Evolutionary conservation across 2,329 filamentous ascomycete species (phyloP), one percentile per base, ranked within the genome.

Genomic region (Chaetomiaceae sp.): DNA sequence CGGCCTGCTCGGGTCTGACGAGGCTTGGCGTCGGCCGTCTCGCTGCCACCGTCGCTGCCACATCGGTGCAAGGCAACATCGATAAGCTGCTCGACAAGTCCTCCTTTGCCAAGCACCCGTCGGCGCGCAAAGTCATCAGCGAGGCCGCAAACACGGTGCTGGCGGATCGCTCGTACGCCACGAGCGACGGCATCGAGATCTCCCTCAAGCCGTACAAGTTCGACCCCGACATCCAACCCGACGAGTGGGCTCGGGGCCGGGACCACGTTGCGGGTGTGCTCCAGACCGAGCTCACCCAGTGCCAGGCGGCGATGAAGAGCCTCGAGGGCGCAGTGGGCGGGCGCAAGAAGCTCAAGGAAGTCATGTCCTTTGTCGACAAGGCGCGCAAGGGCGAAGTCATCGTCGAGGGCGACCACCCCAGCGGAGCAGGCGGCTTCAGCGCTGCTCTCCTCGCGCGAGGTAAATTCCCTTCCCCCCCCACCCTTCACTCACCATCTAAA

Each of bases 151-250:
- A 89, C 0, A 86, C 83, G 21, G 97, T 99, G 47, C 73, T 99
- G 12, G 93, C 93, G 58, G 93, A 99, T 63, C 79, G 92, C 13
- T 96, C 95, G 57, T 97, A 96, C 71, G 93, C 92, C 69, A 99
- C 95, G 1, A 93, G 88, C 56, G 95, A 99, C 63, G 93, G 97
- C 70, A 88, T 99, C 1, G 93, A 99, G 68, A 97, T 97, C 65
- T 99, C 92, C 66, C 95, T 99, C 70, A 99, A 99, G 69, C 93
- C 95, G 0, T 99, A 92, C 75, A 99, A 99, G 66, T 97, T 92
- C 60, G 90, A 96, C 56, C 95, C 99, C 52, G 93, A 99, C 61
- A 84, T 99, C 39, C 89, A 96, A 63, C 87, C 91, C 34, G 77
- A 83, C 7, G 95, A 99, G 66, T 99, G 93, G 93, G 68, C 76